Evolutionary conservation across 2,329 filamentous ascomycete species (phyloP).

Genomic region (Penicillium sclerotiorum): DNA sequence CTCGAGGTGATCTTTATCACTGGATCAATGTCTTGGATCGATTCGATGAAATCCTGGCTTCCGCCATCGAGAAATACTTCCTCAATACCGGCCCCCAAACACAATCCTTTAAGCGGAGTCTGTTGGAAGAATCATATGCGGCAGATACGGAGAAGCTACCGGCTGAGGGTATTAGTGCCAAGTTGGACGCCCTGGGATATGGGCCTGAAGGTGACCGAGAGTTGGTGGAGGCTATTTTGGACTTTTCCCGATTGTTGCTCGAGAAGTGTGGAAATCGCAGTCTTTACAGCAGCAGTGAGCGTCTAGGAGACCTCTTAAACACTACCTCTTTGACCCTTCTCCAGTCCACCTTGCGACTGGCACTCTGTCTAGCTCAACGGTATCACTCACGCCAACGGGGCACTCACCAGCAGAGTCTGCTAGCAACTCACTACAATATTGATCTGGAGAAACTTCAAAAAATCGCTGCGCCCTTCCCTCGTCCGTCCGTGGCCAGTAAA

Average conservation of each 20-base stretch:
- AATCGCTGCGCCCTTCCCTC: conserved; percentile 79
- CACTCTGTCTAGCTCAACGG: conserved; percentile 83
- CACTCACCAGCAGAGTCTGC: conserved; percentile 70
- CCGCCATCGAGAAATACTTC: conserved; percentile 78
- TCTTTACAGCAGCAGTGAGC: conserved; percentile 90
- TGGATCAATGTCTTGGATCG: conserved; percentile 95
- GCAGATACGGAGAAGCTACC: conserved; percentile 62
- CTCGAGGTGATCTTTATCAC: conserved; percentile 93
- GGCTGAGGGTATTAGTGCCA: conserved; percentile 56
- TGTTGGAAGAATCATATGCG: conserved; percentile 50
- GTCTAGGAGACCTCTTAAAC: conserved; percentile 86
- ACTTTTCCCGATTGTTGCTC: conserved; percentile 83
- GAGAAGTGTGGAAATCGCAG: conserved; percentile 97
- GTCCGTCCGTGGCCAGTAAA: conserved; percentile 61
- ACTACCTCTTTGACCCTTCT: conserved; percentile 81
- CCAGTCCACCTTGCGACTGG: conserved; percentile 75
- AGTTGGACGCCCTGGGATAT: conserved; percentile 65
- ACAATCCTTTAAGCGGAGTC: conserved; percentile 64
- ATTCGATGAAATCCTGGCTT: conserved; percentile 85
- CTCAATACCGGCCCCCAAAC: conserved; percentile 79
- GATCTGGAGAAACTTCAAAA: conserved; percentile 78
- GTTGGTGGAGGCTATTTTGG: conserved; percentile 76
- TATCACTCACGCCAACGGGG: conserved; percentile 87
- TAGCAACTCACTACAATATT: conserved; percentile 80
- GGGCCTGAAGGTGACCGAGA: conserved; percentile 75